A percentile compares a stretch with the other conserved stretches of the same genome.
Conservation (phyloP, 768 basidiomycete species). For the Kockovaella imperatae region DNA sequence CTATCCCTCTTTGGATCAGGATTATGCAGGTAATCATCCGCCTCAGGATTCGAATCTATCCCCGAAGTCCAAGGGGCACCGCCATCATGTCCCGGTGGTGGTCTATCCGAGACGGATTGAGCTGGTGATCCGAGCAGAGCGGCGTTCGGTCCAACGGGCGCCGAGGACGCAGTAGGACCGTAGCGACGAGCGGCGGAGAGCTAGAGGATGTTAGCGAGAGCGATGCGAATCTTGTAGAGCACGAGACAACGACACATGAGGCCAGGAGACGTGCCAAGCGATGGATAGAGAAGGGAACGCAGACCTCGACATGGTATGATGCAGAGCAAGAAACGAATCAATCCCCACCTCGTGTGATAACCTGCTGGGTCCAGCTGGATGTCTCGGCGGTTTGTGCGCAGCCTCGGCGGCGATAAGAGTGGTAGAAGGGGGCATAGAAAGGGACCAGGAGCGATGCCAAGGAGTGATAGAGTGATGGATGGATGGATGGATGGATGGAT, state of each 20-base stretch:
- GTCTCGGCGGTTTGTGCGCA: no score
- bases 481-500: no score
- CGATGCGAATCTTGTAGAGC: not conserved
- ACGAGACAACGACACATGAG: no score
- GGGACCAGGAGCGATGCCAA: no score
- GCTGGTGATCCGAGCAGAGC: conserved; percentile 15
- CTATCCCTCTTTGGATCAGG: conserved; percentile 61
- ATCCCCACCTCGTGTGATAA: not conserved
- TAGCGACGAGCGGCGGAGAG: conserved; percentile 11
- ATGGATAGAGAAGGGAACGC: not conserved
- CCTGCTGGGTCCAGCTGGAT: not conserved
- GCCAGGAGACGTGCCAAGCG: no score
- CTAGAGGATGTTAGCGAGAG: not conserved
- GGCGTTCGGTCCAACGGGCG: conserved; percentile 13
- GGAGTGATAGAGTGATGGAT: no score
- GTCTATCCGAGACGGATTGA: conserved; percentile 10
- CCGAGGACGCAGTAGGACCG: conserved; percentile 27
- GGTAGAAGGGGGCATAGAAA: not conserved
- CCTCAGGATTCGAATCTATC: conserved; percentile 51
- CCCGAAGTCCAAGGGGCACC: conserved; percentile 12
- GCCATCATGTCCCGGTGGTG: conserved; percentile 7
- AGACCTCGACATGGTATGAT: not conserved
- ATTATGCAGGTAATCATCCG: conserved; percentile 84
- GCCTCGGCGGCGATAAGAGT: no score
- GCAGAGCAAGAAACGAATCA: not conserved